Conservation (phyloP, 2,329 filamentous ascomycete genomes). For the Thielaviopsis punctulata region DNA sequence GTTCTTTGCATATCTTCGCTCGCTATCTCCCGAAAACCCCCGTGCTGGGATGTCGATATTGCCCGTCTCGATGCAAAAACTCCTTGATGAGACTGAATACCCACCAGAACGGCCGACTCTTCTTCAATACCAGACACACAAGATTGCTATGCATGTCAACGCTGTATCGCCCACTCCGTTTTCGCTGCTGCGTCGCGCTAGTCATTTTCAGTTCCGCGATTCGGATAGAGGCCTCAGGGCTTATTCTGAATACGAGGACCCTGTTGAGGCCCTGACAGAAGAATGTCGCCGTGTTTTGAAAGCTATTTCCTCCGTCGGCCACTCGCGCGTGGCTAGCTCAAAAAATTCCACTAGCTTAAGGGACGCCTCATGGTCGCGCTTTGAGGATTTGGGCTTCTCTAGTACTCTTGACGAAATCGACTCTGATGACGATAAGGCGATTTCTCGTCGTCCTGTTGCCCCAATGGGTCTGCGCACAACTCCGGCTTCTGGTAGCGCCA, state of each 20-base stretch:
- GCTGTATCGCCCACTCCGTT: conserved; percentile 90
- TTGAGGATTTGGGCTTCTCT: conserved; percentile 86
- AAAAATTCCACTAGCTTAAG: conserved; percentile 56
- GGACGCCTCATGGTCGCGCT: conserved; percentile 90
- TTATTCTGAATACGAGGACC: conserved; percentile 80
- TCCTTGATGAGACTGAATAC: conserved; percentile 86
- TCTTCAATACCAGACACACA: conserved; percentile 65
- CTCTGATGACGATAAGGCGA: conserved; percentile 34
- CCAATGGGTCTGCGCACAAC: conserved; percentile 39
- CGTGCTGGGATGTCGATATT: conserved; percentile 68
- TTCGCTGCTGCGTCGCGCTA: conserved; percentile 71
- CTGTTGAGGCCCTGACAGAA: conserved; percentile 72
- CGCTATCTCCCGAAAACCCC: conserved; percentile 63
- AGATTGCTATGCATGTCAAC: conserved; percentile 93
- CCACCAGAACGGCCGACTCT: conserved; percentile 64
- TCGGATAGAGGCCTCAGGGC: conserved; percentile 69
- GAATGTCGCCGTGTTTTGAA: conserved; percentile 84
- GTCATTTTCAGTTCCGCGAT: conserved; percentile 89
- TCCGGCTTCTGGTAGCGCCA: conserved; percentile 45
- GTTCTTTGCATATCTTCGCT: conserved; percentile 93
- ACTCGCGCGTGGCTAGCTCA: conserved; percentile 56
- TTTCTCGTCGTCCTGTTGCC: conserved; percentile 19
- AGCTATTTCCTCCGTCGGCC: conserved; percentile 75
- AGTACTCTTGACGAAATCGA: conserved; percentile 56
- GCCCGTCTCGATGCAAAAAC: conserved; percentile 76